Evolutionary conservation across 225 moss, liverwort and hornwort genomes (phyloP).

Genomic region (Anthoceros angustus): DNA sequence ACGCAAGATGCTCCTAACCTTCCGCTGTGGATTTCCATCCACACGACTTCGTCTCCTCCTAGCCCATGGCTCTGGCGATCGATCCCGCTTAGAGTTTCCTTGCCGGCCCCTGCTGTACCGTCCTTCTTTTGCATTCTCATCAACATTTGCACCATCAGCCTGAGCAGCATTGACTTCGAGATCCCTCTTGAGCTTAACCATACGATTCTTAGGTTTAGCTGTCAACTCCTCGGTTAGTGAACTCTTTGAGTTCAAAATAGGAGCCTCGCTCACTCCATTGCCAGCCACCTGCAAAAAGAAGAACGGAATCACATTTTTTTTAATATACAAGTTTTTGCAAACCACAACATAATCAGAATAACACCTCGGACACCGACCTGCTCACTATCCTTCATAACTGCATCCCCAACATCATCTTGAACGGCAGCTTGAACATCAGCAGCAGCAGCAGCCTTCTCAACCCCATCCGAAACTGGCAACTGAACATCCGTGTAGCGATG

Average conservation of each 20-base stretch:
- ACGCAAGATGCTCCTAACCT: neutral
- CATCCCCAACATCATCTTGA: neutral
- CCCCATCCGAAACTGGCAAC: neutral
- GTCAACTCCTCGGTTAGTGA: slow-evolving; percentile 2
- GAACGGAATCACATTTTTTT: neutral
- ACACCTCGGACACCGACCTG: neutral
- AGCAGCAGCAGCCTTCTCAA: slow-evolving; percentile 16
- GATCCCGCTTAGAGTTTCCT: slow-evolving; percentile 39
- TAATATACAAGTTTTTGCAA: neutral
- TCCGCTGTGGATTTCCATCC: slow-evolving; percentile 15
- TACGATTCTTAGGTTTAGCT: slow-evolving; percentile 8
- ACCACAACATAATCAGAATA: neutral
- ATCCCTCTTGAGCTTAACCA: slow-evolving; percentile 14
- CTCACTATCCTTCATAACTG: neutral
- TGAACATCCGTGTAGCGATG: slow-evolving; percentile 20
- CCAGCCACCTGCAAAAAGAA: slow-evolving; percentile 7
- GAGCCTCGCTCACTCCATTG: slow-evolving; percentile 4
- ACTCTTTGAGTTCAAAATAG: slow-evolving; percentile 13
- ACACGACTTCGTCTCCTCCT: slow-evolving; percentile 53
- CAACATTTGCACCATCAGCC: neutral
- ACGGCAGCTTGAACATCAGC: neutral
- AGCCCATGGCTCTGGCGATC: slow-evolving; percentile 69
- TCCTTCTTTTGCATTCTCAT: neutral
- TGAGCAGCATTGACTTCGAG: slow-evolving; percentile 1
- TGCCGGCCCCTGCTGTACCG: slow-evolving; percentile 24